Evolutionary conservation across 768 basidiomycete genomes (phyloP).

Genomic region (Melanogaster broomeanus): DNA sequence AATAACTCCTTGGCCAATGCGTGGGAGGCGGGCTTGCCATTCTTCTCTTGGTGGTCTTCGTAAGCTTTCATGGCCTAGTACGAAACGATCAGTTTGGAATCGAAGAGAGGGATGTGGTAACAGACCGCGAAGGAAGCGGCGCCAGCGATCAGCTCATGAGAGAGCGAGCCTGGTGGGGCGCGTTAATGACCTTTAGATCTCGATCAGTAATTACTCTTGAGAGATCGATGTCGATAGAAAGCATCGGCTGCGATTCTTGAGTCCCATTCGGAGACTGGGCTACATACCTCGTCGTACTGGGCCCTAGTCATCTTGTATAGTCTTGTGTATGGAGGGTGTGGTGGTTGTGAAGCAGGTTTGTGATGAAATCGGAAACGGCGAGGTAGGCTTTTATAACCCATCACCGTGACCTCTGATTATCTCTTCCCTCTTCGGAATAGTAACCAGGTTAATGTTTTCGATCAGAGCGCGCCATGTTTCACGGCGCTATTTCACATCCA

Average conservation of each 20-base stretch:
- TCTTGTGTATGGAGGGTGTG: constrained; percentile 4
- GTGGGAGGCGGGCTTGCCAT: constrained; percentile 54
- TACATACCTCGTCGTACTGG: constrained; percentile 22
- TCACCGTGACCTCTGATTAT: no score
- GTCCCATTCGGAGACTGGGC: background rate
- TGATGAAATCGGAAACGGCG: background rate
- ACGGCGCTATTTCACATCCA: background rate
- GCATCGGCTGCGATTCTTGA: background rate
- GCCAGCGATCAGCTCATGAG: constrained; percentile 68
- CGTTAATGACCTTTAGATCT: constrained; percentile 41
- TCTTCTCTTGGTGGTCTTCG: constrained; percentile 48
- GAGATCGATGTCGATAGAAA: no score
- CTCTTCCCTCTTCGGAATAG: background rate
- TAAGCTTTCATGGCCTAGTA: constrained; percentile 69
- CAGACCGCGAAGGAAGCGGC: constrained; percentile 66
- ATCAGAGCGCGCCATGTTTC: no score
- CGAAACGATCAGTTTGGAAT: background rate
- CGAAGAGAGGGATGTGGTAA: background rate
- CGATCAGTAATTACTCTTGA: background rate
- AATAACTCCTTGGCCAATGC: constrained; percentile 51
- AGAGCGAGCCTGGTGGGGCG: constrained; percentile 58
- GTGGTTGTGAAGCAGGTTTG: constrained; percentile 11
- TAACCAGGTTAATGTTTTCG: background rate
- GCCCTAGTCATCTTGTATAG: background rate
- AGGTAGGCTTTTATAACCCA: constrained; percentile 15